Conservation (phyloP, 768 basidiomycete species). For the Tephrocybe sp. region DNA sequence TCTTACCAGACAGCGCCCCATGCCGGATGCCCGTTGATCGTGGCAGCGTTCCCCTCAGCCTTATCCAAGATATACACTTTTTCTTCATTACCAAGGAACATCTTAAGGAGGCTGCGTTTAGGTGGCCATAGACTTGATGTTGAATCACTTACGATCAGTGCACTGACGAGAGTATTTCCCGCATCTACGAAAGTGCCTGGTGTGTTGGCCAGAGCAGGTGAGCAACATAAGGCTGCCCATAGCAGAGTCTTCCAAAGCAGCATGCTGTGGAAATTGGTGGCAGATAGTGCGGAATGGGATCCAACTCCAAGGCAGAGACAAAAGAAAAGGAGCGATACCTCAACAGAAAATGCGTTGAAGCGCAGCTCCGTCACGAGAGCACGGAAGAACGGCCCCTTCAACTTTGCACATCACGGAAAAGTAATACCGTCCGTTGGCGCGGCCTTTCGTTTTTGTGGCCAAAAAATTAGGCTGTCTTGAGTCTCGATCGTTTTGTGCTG, state of each 20-base stretch:
- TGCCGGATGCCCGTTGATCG: conserved; percentile 69
- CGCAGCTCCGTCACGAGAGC: conserved; percentile 5
- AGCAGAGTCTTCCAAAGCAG: too few species aligned
- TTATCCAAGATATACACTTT: conserved; percentile 95
- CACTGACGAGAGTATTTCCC: conserved; percentile 45
- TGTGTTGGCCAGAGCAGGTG: conserved; percentile 30
- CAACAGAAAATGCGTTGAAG: background rate
- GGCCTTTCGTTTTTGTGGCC: background rate
- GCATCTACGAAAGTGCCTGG: conserved; percentile 40
- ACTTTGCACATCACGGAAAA: too few species aligned
- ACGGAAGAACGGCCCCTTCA: too few species aligned
- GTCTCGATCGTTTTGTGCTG: background rate
- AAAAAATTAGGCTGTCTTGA: too few species aligned
- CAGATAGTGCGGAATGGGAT: too few species aligned
- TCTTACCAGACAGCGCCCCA: conserved; percentile 73
- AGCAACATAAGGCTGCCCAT: conserved; percentile 36
- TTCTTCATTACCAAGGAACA: conserved; percentile 78
- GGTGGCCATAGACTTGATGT: too few species aligned
- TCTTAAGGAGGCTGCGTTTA: conserved; percentile 35
- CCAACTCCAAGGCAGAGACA: conserved; percentile 1
- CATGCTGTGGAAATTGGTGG: too few species aligned
- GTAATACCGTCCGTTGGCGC: background rate
- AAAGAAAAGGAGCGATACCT: background rate
- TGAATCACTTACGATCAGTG: conserved; percentile 48
- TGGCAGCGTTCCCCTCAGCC: conserved; percentile 71